These are phyloP conservation scores for Aureobasidium namibiae DNA, from an alignment of 2,329 filamentous ascomycete genomes.

Conservation along the genomic window DNA sequence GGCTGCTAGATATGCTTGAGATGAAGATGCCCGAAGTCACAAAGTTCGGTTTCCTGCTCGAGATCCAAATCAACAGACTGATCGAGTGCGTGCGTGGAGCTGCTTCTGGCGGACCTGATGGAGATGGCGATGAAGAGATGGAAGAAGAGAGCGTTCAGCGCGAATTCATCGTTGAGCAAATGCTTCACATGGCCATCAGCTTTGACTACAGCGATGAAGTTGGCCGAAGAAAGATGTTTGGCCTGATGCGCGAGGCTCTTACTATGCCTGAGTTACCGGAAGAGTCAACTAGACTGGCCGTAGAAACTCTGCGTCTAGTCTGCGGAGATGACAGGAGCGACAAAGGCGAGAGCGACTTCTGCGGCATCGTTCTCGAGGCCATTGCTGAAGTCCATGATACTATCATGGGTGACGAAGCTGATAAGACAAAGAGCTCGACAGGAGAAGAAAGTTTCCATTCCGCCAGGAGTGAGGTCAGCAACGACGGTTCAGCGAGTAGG, in stretches of 20 bases:
- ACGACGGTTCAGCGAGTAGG: slow-evolving; percentile 38
- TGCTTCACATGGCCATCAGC: slow-evolving; percentile 83
- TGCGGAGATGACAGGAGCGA: slow-evolving; percentile 65
- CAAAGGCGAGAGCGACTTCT: slow-evolving; percentile 73
- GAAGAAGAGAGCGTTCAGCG: slow-evolving; percentile 81
- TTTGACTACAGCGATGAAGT: slow-evolving; percentile 98
- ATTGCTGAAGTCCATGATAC: slow-evolving; percentile 96
- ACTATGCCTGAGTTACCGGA: slow-evolving; percentile 84
- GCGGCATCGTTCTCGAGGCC: slow-evolving; percentile 78
- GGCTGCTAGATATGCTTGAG: slow-evolving; percentile 69
- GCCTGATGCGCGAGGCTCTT: slow-evolving; percentile 74
- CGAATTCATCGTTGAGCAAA: slow-evolving; percentile 92
- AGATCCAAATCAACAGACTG: slow-evolving; percentile 66
- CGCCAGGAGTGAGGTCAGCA: slow-evolving; percentile 74
- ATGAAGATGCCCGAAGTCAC: slow-evolving; percentile 95
- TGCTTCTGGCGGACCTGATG: slow-evolving; percentile 35
- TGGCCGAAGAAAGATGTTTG: slow-evolving; percentile 91
- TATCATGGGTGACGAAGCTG: slow-evolving; percentile 61
- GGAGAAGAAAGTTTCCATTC: slow-evolving; percentile 83
- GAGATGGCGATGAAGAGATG: slow-evolving; percentile 52
- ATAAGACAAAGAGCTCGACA: slow-evolving; percentile 41
- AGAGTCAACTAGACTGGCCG: slow-evolving; percentile 79
- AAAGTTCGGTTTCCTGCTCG: slow-evolving; percentile 76
- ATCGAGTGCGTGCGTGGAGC: slow-evolving; percentile 55
- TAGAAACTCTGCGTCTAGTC: slow-evolving; percentile 73